Percentiles rank a stretch among this genome's conserved stretches.
Conservation (phyloP, 352 stramenopile species). For the Phytopythium montanum region DNA sequence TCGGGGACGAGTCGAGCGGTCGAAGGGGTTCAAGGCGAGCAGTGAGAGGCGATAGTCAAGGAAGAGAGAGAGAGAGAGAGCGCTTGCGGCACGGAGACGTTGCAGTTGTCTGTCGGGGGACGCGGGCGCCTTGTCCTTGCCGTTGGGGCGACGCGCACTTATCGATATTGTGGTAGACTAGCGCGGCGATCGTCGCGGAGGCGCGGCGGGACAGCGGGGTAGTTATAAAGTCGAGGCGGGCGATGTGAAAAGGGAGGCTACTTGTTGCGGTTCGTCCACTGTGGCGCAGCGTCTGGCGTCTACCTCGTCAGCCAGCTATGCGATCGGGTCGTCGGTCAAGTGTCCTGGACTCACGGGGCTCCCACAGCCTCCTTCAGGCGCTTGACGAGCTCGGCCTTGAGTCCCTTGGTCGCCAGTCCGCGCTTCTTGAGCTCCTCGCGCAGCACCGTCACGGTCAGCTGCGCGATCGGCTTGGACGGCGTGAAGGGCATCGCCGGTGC, state of each 20-base stretch:
- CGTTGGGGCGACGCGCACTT: constrained; percentile 2
- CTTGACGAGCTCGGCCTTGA: constrained; percentile 82
- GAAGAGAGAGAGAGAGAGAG: not conserved
- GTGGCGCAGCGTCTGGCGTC: not conserved
- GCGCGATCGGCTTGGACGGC: constrained; percentile 66
- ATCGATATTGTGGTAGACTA: constrained; percentile 9
- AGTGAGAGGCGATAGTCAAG: not conserved
- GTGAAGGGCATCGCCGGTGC: constrained; percentile 34
- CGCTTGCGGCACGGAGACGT: not conserved
- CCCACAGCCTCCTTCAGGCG: constrained; percentile 70
- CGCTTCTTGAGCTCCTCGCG: constrained; percentile 75
- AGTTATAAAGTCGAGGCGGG: constrained; percentile 5
- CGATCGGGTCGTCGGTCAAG: not conserved
- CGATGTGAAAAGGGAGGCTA: not conserved
- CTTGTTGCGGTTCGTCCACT: not conserved
- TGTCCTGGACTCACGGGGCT: constrained; percentile 14
- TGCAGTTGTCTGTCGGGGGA: not conserved
- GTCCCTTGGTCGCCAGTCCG: constrained; percentile 70
- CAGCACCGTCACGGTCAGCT: constrained; percentile 72
- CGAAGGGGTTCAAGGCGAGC: not conserved
- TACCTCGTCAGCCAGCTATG: not conserved
- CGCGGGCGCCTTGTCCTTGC: not conserved
- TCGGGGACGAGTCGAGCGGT: not conserved
- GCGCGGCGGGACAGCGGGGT: constrained; percentile 2
- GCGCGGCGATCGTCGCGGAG: constrained; percentile 1